These are phyloP conservation scores for Hyaloscypha bicolor DNA, from an alignment of 495 filamentous ascomycete genomes.

Conservation along the genomic window DNA sequence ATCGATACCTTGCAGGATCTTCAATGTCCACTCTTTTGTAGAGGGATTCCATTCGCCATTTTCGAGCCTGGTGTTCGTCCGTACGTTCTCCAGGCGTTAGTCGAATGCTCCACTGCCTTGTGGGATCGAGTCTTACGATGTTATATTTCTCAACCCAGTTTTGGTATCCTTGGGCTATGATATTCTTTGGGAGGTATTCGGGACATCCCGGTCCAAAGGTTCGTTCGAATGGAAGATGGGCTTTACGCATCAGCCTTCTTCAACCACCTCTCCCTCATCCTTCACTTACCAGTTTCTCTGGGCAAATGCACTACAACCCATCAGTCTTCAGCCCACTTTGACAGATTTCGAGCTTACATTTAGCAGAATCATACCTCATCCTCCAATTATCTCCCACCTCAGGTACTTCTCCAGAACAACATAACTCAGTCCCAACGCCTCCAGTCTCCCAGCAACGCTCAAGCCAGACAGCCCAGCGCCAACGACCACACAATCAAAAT, in stretches of 20 bases:
- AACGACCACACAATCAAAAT: constrained; percentile 15
- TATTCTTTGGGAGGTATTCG: constrained; percentile 32
- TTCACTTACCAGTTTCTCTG: constrained; percentile 26
- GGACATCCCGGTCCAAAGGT: constrained; percentile 38
- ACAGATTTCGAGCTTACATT: constrained; percentile 3
- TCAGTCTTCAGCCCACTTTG: neutral
- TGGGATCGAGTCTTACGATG: constrained; percentile 5
- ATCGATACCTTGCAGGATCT: constrained; percentile 8
- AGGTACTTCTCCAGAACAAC: constrained; percentile 11
- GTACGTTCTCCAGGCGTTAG: constrained; percentile 4
- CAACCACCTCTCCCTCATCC: neutral
- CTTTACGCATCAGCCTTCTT: neutral
- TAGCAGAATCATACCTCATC: constrained; percentile 11
- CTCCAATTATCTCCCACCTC: constrained; percentile 16
- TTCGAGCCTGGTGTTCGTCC: constrained; percentile 27
- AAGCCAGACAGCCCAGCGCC: constrained; percentile 12
- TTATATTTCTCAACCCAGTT: constrained; percentile 4
- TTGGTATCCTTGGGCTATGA: constrained; percentile 2
- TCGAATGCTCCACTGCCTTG: neutral
- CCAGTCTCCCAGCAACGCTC: neutral
- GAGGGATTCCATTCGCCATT: constrained; percentile 33
- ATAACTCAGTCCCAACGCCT: constrained; percentile 10
- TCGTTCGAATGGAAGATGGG: constrained; percentile 39
- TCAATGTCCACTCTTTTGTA: constrained; percentile 36
- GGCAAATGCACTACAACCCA: constrained; percentile 35